Conservation (phyloP, 148 eudicot genomes). For the Rhododendron griersonianum region DNA sequence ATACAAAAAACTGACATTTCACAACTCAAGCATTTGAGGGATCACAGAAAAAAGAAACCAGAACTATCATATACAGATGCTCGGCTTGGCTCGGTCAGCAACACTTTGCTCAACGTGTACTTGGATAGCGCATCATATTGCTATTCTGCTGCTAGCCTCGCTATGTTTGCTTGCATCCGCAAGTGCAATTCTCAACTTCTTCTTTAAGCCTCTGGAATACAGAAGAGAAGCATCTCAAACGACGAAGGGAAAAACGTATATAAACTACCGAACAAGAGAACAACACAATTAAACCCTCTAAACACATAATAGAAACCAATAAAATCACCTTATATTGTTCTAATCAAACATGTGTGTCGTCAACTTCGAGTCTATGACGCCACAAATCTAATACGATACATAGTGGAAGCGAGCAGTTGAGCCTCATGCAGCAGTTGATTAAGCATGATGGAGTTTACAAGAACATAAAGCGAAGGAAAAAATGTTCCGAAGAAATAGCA, state of each 20-base stretch:
- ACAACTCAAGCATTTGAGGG: background rate
- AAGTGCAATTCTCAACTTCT: conserved; percentile 45
- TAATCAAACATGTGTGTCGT: background rate
- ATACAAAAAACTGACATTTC: background rate
- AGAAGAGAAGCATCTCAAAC: background rate
- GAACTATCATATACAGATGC: background rate
- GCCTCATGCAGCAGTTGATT: background rate
- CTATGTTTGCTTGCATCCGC: conserved; percentile 46
- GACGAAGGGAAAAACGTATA: background rate
- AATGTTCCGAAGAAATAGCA: background rate
- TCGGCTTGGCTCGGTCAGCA: too few relatives aligned
- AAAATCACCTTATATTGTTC: background rate
- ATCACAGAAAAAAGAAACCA: background rate
- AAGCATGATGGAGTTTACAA: background rate
- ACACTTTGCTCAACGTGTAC: too few relatives aligned
- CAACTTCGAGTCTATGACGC: background rate
- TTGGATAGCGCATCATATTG: too few relatives aligned
- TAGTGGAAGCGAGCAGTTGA: background rate
- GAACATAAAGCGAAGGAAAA: background rate
- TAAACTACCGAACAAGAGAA: background rate
- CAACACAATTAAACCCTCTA: background rate
- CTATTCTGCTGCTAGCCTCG: background rate
- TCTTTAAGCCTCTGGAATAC: conserved; percentile 37
- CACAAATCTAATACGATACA: background rate
- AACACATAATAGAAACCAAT: background rate